Evolutionary conservation across 257 asterid genomes (phyloP), one percentile per base, ranked within the genome.

Genomic region (Knoxia roxburghii): DNA sequence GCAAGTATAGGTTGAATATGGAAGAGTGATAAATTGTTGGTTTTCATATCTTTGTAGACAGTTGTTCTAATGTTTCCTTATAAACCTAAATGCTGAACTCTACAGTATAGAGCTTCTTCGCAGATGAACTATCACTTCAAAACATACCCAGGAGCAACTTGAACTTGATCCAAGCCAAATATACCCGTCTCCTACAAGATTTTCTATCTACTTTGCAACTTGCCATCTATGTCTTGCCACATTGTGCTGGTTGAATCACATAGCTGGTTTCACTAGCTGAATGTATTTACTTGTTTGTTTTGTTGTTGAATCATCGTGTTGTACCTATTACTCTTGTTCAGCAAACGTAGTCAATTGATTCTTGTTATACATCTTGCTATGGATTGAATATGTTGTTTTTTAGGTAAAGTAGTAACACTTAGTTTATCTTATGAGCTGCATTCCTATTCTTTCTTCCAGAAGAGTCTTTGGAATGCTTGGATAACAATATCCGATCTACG

Each of bases 391-490:
- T 45, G 7, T 32, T 43, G 9, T 21, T 63, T 41, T 13, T 43
- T 12, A 52, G 23, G 35, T 29, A 5, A 45, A 40, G n/a, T 55
- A 1, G 4, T 13, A 17, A 26, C 23, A 8, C 11, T 3, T 11
- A 37, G 24, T 51, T 46, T 6, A 24, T n/a, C 64, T 64, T 48
- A 53, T 58, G 37, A 71, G 37, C 61, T 45, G 48, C 51, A 33
- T 50, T 41, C 45, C 73, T 13, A 15, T 52, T 35, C 68, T 66
- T 58, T 72, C 52, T 72, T 58, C 75, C 89, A 93, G 98, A 90
- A 82, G 79, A 78, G 80, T 73, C 85, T 93, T 54, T 89, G 98
- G 98, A 88, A 88, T 53, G 97, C 97, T 10, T 87, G 96, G 97
- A 93, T 93, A 80, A 86, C 89, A 71, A 89, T 90, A 75, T 93